Evolutionary conservation across 2,329 filamentous ascomycete genomes (phyloP).

Genomic region (Colletotrichum neosansevieriae): DNA sequence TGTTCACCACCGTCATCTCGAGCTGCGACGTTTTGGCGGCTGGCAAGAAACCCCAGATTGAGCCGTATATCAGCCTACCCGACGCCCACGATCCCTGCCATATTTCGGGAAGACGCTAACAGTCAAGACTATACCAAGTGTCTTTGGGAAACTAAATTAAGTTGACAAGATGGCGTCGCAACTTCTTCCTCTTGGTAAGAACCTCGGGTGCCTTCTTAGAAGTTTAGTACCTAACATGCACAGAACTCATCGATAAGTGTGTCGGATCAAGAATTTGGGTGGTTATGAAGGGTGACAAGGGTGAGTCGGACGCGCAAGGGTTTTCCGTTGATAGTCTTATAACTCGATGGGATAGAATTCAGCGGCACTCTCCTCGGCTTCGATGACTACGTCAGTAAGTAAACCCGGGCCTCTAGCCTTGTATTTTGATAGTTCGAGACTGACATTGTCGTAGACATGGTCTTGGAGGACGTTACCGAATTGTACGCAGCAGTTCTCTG

Average conservation of each 20-base stretch:
- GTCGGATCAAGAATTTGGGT: conserved; percentile 98
- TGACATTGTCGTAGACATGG: conserved; percentile 80
- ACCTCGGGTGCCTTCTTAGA: conserved; percentile 4
- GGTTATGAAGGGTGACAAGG: conserved; percentile 99
- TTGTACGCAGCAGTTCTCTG: conserved; percentile 70
- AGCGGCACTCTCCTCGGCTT: conserved; percentile 94
- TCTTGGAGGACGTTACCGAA: conserved; percentile 96
- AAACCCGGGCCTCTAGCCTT: not conserved
- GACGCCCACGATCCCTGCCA: conserved; percentile 19
- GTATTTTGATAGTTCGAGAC: not conserved
- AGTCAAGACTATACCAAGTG: not conserved
- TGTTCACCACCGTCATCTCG: conserved; percentile 25
- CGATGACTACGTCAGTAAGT: conserved; percentile 99
- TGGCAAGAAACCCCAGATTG: conserved; percentile 10
- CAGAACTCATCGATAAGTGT: conserved; percentile 99
- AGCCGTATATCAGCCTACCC: conserved; percentile 10
- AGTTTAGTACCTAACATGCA: conserved; percentile 41
- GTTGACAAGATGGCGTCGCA: conserved; percentile 73
- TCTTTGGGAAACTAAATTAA: not conserved
- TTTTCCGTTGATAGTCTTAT: not conserved
- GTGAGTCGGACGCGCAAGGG: conserved; percentile 58
- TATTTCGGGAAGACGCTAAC: not conserved
- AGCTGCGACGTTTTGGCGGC: conserved; percentile 23
- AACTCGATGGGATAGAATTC: conserved; percentile 75
- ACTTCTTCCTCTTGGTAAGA: conserved; percentile 73